These are phyloP conservation scores for Paraphoma sp. DNA, from an alignment of 2,329 filamentous ascomycete species.

Conservation along the genomic window DNA sequence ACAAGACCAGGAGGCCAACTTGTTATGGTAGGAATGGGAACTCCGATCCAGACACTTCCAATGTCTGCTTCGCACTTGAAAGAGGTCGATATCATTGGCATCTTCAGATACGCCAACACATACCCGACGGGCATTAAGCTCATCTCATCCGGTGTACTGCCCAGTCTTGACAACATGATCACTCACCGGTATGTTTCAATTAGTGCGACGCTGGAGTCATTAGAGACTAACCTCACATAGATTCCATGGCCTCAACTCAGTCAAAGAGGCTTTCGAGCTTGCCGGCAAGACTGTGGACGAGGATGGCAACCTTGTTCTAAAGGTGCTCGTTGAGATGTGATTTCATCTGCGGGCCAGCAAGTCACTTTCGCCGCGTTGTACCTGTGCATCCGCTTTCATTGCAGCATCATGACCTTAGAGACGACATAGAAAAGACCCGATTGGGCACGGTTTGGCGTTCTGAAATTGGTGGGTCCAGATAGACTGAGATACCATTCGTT, in stretches of 20 bases:
- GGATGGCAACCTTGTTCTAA: conserved; percentile 59
- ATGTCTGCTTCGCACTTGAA: conserved; percentile 62
- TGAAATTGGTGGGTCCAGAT: conserved; percentile 2
- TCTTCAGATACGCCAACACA: conserved; percentile 62
- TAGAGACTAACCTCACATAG: conserved; percentile 20
- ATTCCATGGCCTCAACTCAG: conserved; percentile 54
- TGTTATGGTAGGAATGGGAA: conserved; percentile 65
- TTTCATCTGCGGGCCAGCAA: background rate
- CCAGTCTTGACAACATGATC: conserved; percentile 58
- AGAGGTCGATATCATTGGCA: conserved; percentile 64
- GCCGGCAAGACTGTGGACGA: conserved; percentile 60
- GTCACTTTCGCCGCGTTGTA: background rate
- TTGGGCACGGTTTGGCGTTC: conserved; percentile 16
- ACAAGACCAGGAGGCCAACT: conserved; percentile 59
- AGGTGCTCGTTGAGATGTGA: conserved; percentile 52
- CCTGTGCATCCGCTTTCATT: conserved; percentile 7
- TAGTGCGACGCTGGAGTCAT: too few species aligned
- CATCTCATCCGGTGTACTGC: conserved; percentile 58
- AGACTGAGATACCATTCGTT: conserved; percentile 24
- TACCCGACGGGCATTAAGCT: conserved; percentile 63
- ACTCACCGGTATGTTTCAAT: conserved; percentile 49
- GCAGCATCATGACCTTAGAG: conserved; percentile 11
- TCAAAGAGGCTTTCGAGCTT: conserved; percentile 59
- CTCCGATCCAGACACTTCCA: conserved; percentile 61
- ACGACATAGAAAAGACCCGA: conserved; percentile 10